Evolutionary conservation across 164 flowering plant genomes (phyloP), one percentile per base, ranked within the genome.

Genomic region (Tetracentron sinense): DNA sequence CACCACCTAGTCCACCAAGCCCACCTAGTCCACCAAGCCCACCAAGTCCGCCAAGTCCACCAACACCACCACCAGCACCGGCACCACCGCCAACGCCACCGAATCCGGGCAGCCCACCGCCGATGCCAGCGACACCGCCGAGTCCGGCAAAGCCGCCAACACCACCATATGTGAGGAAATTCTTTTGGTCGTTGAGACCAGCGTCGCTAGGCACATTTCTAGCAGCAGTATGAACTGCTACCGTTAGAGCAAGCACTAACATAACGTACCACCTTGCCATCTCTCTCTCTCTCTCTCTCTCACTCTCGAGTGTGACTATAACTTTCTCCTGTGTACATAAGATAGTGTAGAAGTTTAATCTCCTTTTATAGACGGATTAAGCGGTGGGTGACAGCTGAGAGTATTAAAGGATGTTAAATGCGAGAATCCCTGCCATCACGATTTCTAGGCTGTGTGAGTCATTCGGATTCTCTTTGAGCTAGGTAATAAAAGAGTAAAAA

Each of bases 161-260:
- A 0, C 82, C 85, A 46, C 82, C 78, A 25, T 21, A 72, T 1
- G 60, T 33, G 50, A 58, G 23, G 38, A 77, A 55, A 73, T 81
- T 81, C 77, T 81, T 81, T 26, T 81, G 72, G 63, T 81, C 82
- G 22, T 54, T 56, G 23, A 77, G 64, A 22, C 79, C 79, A n/a
- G 70, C 78, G 35, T 25, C 69, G 0, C 29, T 42, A 0, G 80
- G 79, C 30, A 66, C 67, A 8, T 5, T 60, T 54, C 75, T 73
- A 42, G 85, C 76, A 27, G 68, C 21, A 59, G 70, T 46, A 5
- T 61, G 58, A n/a, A 26, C 68, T 47, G n/a, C n/a, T n/a, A 33
- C 67, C 31, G 38, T 60, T 11, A 69, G 64, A 8, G 69, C 68
- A 58, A 76, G 56, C 42, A 64, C 68, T 6, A 78, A n/a, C 47